Evolutionary conservation across 2,329 filamentous ascomycete genomes (phyloP).

Genomic region (Alternaria angustiovoidea): DNA sequence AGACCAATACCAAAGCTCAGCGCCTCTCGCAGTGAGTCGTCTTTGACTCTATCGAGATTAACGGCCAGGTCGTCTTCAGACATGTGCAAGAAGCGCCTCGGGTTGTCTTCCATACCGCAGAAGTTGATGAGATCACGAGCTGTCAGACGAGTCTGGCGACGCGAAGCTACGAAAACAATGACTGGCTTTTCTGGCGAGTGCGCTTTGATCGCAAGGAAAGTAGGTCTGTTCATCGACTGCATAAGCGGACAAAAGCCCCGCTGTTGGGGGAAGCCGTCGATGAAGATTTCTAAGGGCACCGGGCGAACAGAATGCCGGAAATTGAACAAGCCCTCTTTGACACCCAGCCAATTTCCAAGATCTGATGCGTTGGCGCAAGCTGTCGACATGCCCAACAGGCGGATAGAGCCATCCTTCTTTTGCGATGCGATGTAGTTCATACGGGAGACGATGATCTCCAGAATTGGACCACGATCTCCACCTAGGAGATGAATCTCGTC

Average conservation of each 20-base stretch:
- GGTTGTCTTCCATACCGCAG: conserved; percentile 98
- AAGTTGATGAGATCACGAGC: conserved; percentile 97
- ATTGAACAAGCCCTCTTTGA: conserved; percentile 94
- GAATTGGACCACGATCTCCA: conserved; percentile 93
- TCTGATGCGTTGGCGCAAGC: conserved; percentile 96
- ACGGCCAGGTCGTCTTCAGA: conserved; percentile 91
- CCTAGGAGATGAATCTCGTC: conserved; percentile 98
- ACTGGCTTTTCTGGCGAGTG: conserved; percentile 97
- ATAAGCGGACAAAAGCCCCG: conserved; percentile 96
- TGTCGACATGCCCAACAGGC: conserved; percentile 97
- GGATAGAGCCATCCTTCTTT: conserved; percentile 82
- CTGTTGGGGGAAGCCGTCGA: conserved; percentile 95
- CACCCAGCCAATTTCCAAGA: conserved; percentile 94
- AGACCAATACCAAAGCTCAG: conserved; percentile 96
- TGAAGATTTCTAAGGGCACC: conserved; percentile 94
- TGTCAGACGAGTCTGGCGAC: conserved; percentile 91
- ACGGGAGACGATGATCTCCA: conserved; percentile 90
- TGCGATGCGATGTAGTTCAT: conserved; percentile 99
- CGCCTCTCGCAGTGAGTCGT: conserved; percentile 91
- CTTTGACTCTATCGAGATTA: conserved; percentile 89
- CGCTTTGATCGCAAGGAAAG: conserved; percentile 93
- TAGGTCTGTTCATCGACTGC: conserved; percentile 99
- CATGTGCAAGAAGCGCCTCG: conserved; percentile 90
- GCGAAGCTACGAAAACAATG: conserved; percentile 96
- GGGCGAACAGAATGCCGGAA: conserved; percentile 97